These are phyloP conservation scores for Acanthamoeba healyi DNA, from an alignment of 208 protist genomes.

Conservation along the genomic window DNA sequence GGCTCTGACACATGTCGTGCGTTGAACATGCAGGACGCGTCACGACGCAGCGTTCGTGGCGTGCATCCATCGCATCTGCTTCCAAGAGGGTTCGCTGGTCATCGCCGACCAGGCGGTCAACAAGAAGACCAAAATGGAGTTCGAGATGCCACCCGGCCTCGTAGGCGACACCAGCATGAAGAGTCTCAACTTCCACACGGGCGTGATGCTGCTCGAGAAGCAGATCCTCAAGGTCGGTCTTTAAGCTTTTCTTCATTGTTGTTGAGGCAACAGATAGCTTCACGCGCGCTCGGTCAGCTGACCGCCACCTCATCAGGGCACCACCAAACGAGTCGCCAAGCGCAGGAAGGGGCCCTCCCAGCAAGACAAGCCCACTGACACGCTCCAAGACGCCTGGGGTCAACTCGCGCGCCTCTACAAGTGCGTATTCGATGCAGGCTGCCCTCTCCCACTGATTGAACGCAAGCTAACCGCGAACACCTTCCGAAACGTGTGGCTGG, in stretches of 20 bases:
- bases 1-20: too few relatives aligned
- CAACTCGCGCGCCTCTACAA: conserved; percentile 81
- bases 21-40: conserved; percentile 1
- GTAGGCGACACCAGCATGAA: conserved; percentile 76
- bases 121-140: conserved; percentile 57
- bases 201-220: conserved; percentile 86
- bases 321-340: conserved; percentile 56
- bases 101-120: background rate
- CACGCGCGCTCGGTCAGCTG: background rate
- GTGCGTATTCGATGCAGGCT: background rate
- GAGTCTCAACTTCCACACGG: conserved; percentile 79
- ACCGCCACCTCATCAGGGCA: conserved; percentile 29
- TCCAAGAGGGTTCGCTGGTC: conserved; percentile 31
- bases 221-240: conserved; percentile 76
- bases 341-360: conserved; percentile 39
- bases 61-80: conserved; percentile 75
- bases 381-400: conserved; percentile 66
- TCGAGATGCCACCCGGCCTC: conserved; percentile 64
- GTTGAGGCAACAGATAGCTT: conserved; percentile 15
- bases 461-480: conserved; percentile 6
- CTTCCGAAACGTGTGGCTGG: too few relatives aligned
- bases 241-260: too few relatives aligned
- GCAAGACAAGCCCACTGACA: conserved; percentile 17
- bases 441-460: background rate
- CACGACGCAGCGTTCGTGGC: conserved; percentile 70